Base-by-base conservation (phyloP, 352 stramenopile genomes). In the Phytophthora niederhauseri region DNA sequence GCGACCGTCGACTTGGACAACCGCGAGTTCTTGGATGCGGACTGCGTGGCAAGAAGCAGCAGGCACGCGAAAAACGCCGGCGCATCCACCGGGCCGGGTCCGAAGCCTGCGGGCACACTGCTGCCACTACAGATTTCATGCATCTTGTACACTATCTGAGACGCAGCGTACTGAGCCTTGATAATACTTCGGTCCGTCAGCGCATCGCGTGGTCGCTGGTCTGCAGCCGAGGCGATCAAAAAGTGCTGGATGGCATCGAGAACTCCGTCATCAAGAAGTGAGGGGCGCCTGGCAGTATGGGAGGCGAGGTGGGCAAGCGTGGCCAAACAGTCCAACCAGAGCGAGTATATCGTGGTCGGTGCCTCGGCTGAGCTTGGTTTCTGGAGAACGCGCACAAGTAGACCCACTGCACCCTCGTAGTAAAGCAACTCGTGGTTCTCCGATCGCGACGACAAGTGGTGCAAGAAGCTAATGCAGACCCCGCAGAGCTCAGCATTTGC, bases 371-470 rank as follows among this genome's bases (percentile, higher is more conserved):
- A 68, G 24, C 70, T 84, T 12, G 75, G 66, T 50, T 90, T 88
- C 34, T 55, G 80, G 7, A 91, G 58, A 20, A 86, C 80, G 8
- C 80, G 79, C 8, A 92, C 81, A 7, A 90, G 77, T 17, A 93
- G 57, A 4, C 73, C 72, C 12, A 90, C 81, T 1, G 78, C 73
- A 14, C 83, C 82, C 64, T 94, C 87, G 61, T 78, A 84, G 64
- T 78, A 95, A 9, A 95, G 70, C 14, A 85, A 64, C 1, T 82
- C 71, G 57, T 87, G 77, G 71, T 94, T 95, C 63, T 87, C 80
- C 0, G 61, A 31, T 14, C 82, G 80, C 0, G 82, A 85, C n/a
- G 87, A 91, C 6, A 94, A 68, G 19, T 95, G 81, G 22, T 85
- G 75, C 5, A 95, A 78, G 57, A 93, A 93, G 38, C 76, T 80